Evolutionary conservation across 148 eudicot genomes (phyloP), one percentile per base, ranked within the genome.

Genomic region (Diospyros lotus): DNA sequence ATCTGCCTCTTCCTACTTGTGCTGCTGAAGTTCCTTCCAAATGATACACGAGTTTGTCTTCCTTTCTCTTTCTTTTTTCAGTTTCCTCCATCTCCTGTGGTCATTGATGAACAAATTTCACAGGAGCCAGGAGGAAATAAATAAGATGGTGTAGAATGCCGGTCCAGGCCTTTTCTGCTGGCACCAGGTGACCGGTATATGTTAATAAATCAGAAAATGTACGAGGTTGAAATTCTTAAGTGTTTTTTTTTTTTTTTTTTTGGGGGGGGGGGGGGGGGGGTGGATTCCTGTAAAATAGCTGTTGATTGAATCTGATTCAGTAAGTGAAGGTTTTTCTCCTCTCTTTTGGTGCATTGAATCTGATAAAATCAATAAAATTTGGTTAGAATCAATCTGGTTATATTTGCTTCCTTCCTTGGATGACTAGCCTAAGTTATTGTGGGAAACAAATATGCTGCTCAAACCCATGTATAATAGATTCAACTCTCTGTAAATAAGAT

Each of bases 111-210:
- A 48, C n/a, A n/a, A n/a, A n/a, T n/a, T n/a, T 62, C 55, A 53
- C 52, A 3, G 3, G 3, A 50, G 59, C 48, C 48, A 46, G 12
- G 42, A 41, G 65, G 58, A 68, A 75, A 69, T 76, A 75, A 66
- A 64, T 18, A 55, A 73, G 63, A 62, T 52, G 66, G 73, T 66
- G 76, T 75, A 73, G 72, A 74, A 83, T 86, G 98, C 90, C 85
- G 81, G 96, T 90, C 98, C 97, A 84, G 97, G 94, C 86, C 87
- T 83, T 82, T 42, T 68, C n/a, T 65, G 74, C 75, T 81, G 87
- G 93, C 87, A 87, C 71, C 87, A 28, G 71, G 97, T 82, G 97
- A 91, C 85, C 88, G 93, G 97, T 80, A 70, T 66, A 80, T 79
- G 76, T 77, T 64, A 74, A 81, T 80, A 77, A 83, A 66, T 14